Evolutionary conservation across 2,329 filamentous ascomycete species (phyloP).

Genomic region (Pseudogymnoascus pannorum): DNA sequence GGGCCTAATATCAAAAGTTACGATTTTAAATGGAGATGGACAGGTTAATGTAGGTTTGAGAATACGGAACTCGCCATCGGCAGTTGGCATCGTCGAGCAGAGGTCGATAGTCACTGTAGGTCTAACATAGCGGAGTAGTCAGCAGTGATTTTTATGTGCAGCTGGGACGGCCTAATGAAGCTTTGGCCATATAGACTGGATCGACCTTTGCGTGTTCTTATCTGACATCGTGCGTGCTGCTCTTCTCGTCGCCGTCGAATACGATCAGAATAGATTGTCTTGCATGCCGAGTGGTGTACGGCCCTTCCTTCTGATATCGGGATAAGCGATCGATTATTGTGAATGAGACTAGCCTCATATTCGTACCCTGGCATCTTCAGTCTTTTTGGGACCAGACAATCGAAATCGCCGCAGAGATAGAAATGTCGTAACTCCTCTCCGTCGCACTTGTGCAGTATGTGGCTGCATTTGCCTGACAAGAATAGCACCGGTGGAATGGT

Average conservation of each 20-base stretch:
- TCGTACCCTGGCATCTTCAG: background rate
- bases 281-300: background rate
- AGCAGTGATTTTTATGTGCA: background rate
- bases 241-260: background rate
- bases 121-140: constrained; percentile 41
- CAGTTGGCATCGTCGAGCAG: constrained; percentile 92
- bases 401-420: no score
- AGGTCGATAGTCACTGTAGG: constrained; percentile 80
- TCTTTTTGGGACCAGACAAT: no score
- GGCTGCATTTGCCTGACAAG: no score
- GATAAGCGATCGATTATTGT: background rate
- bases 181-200: constrained; percentile 77
- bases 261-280: background rate
- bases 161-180: constrained; percentile 53
- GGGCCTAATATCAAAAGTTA: no score
- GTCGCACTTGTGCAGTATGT: no score
- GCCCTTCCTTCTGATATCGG: background rate
- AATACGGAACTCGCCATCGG: constrained; percentile 82
- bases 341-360: background rate
- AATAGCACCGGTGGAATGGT: no score
- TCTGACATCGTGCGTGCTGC: constrained; percentile 51
- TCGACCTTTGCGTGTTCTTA: constrained; percentile 86
- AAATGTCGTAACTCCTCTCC: no score
- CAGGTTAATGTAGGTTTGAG: background rate
- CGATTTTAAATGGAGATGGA: background rate